These are phyloP conservation scores for Grosmannia clavigera DNA, from an alignment of 2,329 filamentous ascomycete species.

Conservation along the genomic window DNA sequence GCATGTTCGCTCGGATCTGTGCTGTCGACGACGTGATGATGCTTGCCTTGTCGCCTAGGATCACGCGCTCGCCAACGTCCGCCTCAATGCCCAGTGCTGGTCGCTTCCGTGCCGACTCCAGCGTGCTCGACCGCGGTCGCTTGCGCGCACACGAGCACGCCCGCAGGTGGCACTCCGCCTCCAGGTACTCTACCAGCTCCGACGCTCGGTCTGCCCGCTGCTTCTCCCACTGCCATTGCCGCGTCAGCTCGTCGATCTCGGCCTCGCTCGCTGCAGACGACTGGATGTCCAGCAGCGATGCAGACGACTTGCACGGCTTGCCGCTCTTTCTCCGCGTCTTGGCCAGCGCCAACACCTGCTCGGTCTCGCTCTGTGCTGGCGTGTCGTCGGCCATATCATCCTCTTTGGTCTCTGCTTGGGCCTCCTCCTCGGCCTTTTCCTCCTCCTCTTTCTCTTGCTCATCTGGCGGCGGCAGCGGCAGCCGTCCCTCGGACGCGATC, in stretches of 20 bases:
- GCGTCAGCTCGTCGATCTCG: constrained; percentile 45
- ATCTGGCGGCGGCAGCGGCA: constrained; percentile 46
- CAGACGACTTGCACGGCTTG: constrained; percentile 30
- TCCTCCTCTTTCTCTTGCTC: constrained; percentile 32
- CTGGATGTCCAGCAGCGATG: constrained; percentile 35
- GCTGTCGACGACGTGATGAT: constrained; percentile 6
- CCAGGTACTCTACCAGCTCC: constrained; percentile 64
- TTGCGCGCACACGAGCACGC: constrained; percentile 49
- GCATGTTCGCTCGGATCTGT: constrained; percentile 15
- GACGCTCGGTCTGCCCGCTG: constrained; percentile 55
- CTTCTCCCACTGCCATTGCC: constrained; percentile 42
- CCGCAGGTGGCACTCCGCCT: constrained; percentile 59
- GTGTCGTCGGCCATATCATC: background rate
- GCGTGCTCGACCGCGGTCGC: constrained; percentile 19
- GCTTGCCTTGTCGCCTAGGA: constrained; percentile 5
- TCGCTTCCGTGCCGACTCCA: constrained; percentile 23
- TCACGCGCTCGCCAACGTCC: constrained; percentile 28
- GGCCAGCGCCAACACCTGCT: constrained; percentile 29
- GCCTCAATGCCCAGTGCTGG: constrained; percentile 14
- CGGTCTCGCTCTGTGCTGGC: background rate
- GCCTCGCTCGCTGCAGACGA: constrained; percentile 43
- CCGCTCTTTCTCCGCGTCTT: constrained; percentile 42
- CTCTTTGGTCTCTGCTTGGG: background rate
- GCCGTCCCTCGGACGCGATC: constrained; percentile 58
- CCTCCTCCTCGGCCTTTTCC: constrained; percentile 30